These are phyloP conservation scores for Chaetothyriales sp. DNA, from an alignment of 2,329 filamentous ascomycete species.

Conservation along the genomic window DNA sequence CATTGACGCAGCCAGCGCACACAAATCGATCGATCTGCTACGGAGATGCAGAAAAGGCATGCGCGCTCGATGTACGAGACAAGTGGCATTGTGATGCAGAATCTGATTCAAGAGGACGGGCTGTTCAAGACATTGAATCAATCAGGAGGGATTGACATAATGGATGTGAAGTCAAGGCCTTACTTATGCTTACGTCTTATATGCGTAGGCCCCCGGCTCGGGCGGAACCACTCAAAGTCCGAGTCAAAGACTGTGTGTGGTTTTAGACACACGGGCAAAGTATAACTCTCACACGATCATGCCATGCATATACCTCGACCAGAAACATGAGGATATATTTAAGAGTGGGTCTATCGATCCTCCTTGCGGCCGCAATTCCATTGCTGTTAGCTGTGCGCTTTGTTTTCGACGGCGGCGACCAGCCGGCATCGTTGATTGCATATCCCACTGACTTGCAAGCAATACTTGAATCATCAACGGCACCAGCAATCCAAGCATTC, in stretches of 20 bases:
- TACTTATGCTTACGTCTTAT: background rate
- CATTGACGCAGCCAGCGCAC: background rate
- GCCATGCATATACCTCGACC: background rate
- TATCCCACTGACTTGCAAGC: background rate
- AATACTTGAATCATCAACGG: background rate
- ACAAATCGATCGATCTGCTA: no score
- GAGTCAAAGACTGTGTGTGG: no score
- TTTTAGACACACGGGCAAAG: no score
- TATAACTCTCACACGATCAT: background rate
- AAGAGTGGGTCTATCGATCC: background rate
- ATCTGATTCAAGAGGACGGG: no score
- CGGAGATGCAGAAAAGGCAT: background rate
- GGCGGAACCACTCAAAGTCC: background rate
- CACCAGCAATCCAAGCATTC: constrained; percentile 16
- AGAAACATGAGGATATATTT: background rate
- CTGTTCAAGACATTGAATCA: no score
- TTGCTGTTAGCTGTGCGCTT: background rate
- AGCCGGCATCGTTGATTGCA: background rate
- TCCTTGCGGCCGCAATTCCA: background rate
- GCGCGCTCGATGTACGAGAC: background rate
- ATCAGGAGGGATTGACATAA: background rate
- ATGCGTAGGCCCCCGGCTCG: background rate
- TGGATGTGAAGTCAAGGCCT: background rate
- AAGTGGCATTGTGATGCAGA: background rate
- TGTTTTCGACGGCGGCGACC: background rate